Percentiles rank a stretch among this genome's conserved stretches.
phyloP scores from a whole-genome alignment of 2,329 filamentous ascomycete species.

The Colletotrichum sansevieriae region DNA sequence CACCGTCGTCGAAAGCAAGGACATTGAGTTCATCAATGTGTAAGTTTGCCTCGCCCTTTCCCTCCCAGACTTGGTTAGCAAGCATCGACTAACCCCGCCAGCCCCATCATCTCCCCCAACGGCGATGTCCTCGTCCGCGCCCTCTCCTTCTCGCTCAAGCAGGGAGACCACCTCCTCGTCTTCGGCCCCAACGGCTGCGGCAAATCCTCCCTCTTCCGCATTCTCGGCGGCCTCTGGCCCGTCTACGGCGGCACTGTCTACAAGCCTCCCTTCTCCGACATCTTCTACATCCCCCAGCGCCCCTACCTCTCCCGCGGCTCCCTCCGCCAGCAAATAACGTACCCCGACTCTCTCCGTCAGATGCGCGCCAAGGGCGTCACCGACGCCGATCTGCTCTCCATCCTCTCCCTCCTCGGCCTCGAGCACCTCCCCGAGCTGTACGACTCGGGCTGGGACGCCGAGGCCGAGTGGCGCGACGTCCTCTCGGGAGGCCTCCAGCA shows the following conservation, averaged over 20 bases:
- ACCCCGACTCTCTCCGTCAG: slow-evolving; percentile 88
- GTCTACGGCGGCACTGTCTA: slow-evolving; percentile 95
- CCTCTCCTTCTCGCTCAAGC: slow-evolving; percentile 87
- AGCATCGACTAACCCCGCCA: slow-evolving; percentile 45
- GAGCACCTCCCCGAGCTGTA: slow-evolving; percentile 85
- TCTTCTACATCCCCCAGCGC: slow-evolving; percentile 98
- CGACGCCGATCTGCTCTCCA: slow-evolving; percentile 81
- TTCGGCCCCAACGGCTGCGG: slow-evolving; percentile 98
- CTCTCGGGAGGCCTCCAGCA: slow-evolving; percentile 94
- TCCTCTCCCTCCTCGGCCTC: slow-evolving; percentile 85
- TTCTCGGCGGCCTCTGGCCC: slow-evolving; percentile 95
- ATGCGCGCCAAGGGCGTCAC: slow-evolving; percentile 89
- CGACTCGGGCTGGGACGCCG: slow-evolving; percentile 86
- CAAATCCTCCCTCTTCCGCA: slow-evolving; percentile 95
- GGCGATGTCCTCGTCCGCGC: slow-evolving; percentile 90
- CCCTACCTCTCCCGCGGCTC: slow-evolving; percentile 93
- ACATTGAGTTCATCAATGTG: slow-evolving; percentile 89
- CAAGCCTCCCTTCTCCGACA: slow-evolving; percentile 91
- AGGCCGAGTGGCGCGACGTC: slow-evolving; percentile 97
- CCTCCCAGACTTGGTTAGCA: too few species aligned
- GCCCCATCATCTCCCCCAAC: slow-evolving; percentile 95
- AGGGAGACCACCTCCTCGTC: slow-evolving; percentile 91
- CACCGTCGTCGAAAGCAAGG: slow-evolving; percentile 81
- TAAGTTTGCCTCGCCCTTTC: slow-evolving; percentile 53
- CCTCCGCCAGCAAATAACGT: slow-evolving; percentile 96